These are phyloP conservation scores for Tolypocladium guangdongense DNA, from an alignment of 2,329 filamentous ascomycete genomes.

Conservation along the genomic window DNA sequence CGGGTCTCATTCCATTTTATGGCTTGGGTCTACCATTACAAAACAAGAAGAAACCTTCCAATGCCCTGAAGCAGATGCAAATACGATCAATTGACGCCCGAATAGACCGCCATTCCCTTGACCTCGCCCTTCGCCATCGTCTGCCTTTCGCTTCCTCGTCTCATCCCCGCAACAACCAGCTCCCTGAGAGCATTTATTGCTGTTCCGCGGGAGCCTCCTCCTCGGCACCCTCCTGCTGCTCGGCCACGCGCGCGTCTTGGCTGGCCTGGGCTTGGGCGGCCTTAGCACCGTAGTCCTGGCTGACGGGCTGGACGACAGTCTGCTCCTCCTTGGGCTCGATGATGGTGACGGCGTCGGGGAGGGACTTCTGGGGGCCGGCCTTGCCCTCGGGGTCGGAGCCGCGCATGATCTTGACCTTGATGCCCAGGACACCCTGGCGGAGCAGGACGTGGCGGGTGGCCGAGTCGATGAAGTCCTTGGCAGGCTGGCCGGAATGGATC, in stretches of 20 bases:
- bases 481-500: constrained; percentile 99
- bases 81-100: constrained; percentile 30
- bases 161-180: constrained; percentile 6
- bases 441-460: constrained; percentile 99
- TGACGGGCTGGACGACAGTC: constrained; percentile 85
- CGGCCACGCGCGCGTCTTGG: constrained; percentile 47
- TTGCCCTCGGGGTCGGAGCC: constrained; percentile 99
- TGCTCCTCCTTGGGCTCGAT: constrained; percentile 99
- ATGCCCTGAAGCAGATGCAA: constrained; percentile 28
- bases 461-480: constrained; percentile 98
- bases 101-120: constrained; percentile 24
- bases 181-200: constrained; percentile 23
- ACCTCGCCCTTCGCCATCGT: constrained; percentile 6
- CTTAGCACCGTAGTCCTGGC: constrained; percentile 99
- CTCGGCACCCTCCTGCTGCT: constrained; percentile 45
- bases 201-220: constrained; percentile 19
- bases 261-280: constrained; percentile 57
- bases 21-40: constrained; percentile 25
- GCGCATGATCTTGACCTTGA: constrained; percentile 99
- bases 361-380: constrained; percentile 90
- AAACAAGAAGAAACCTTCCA: constrained; percentile 27
- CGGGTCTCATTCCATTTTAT: constrained; percentile 24
- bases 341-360: constrained; percentile 97
- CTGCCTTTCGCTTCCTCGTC: constrained; percentile 10
- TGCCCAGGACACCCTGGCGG: constrained; percentile 98